These are phyloP conservation scores for Scutellospora calospora DNA, from an alignment of 371 early-diverging fungal genomes.

Conservation along the genomic window DNA sequence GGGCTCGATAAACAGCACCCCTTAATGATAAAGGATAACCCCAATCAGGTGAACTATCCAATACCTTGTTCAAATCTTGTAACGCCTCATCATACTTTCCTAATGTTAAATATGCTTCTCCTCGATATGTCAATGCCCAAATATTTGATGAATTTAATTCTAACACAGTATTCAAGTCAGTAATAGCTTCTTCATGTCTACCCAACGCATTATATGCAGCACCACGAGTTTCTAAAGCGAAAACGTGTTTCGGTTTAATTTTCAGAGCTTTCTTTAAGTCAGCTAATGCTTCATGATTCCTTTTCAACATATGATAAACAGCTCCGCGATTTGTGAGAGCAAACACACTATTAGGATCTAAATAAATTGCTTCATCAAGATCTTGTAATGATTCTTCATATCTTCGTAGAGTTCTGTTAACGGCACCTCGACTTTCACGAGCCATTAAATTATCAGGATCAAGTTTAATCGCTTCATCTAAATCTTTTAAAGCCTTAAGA, in stretches of 20 bases:
- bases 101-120: neutral
- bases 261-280: constrained; percentile 22
- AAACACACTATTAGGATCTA: neutral
- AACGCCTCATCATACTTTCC: constrained; percentile 1
- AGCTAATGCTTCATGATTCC: constrained; percentile 9
- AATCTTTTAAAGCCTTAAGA: constrained; percentile 25
- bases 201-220: constrained; percentile 1
- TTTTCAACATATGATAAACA: constrained; percentile 22
- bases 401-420: constrained; percentile 7
- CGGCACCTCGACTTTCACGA: neutral
- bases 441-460: constrained; percentile 22
- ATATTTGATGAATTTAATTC: constrained; percentile 6
- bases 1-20: constrained; percentile 1
- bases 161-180: constrained; percentile 22
- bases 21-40: neutral
- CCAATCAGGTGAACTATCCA: neutral
- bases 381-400: constrained; percentile 36
- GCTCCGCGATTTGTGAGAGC: constrained; percentile 25
- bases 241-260: constrained; percentile 14
- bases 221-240: constrained; percentile 24
- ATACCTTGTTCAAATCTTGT: constrained; percentile 5
- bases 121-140: constrained; percentile 16
- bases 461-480: neutral
- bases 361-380: constrained; percentile 15
- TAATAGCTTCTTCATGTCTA: neutral